Evolutionary conservation across 2,329 filamentous ascomycete species (phyloP).

Genomic region (Clonostachys rhizophaga): DNA sequence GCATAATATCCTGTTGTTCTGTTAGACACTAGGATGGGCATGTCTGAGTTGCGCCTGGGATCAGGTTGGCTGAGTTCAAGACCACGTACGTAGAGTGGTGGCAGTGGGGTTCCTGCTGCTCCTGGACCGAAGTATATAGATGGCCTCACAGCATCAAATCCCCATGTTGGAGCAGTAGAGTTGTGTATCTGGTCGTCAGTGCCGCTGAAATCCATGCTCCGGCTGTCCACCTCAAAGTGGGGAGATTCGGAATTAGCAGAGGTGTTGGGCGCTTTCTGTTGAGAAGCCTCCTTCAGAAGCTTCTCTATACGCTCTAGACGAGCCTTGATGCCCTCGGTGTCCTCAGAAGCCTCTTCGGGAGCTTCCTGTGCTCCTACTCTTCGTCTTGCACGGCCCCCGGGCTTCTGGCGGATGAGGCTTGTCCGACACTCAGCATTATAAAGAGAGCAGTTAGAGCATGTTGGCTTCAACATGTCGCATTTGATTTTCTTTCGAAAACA

Average conservation of each 20-base stretch:
- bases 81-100: not conserved
- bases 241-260: too few species aligned
- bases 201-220: too few species aligned
- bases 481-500: constrained; percentile 42
- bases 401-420: constrained; percentile 14
- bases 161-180: not conserved
- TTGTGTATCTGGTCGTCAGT: not conserved
- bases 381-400: constrained; percentile 9
- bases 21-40: not conserved
- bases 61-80: not conserved
- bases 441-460: constrained; percentile 35
- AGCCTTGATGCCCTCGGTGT: constrained; percentile 7
- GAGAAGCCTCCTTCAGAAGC: constrained; percentile 14
- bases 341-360: not conserved
- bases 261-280: too few species aligned
- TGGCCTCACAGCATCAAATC: not conserved
- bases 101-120: not conserved
- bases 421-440: constrained; percentile 33
- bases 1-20: constrained; percentile 18
- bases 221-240: too few species aligned
- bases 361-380: constrained; percentile 2
- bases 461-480: constrained; percentile 36
- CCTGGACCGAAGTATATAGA: not conserved
- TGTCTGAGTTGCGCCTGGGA: not conserved
- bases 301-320: constrained; percentile 21